These are phyloP conservation scores for Quercus mongolica DNA, from an alignment of 306 rosid species.

Conservation along the genomic window DNA sequence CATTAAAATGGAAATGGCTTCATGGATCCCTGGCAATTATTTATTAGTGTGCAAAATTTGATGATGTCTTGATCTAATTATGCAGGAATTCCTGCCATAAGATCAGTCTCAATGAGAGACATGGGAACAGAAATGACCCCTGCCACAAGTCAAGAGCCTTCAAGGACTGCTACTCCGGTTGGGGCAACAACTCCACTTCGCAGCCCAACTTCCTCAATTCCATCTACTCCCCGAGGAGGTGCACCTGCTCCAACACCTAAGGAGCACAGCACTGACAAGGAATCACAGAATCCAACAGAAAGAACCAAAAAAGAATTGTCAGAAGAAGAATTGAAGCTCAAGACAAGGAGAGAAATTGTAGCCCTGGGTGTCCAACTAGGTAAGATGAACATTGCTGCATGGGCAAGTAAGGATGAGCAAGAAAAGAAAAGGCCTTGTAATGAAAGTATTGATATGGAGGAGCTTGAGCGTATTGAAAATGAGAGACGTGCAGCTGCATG, in stretches of 20 bases:
- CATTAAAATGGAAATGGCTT: neutral
- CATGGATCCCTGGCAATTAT: neutral
- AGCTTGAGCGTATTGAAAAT: slow-evolving; percentile 58
- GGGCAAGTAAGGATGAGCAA: slow-evolving; percentile 86
- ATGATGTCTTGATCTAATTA: slow-evolving; percentile 11
- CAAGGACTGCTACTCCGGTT: slow-evolving; percentile 79
- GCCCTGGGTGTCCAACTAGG: slow-evolving; percentile 94
- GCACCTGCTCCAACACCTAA: slow-evolving; percentile 69
- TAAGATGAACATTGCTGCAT: slow-evolving; percentile 84
- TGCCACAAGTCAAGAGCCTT: slow-evolving; percentile 86
- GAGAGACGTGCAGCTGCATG: slow-evolving; percentile 80
- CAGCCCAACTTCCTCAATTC: slow-evolving; percentile 78
- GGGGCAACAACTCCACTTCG: slow-evolving; percentile 81
- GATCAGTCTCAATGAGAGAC: slow-evolving; percentile 96
- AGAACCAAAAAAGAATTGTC: slow-evolving; percentile 47
- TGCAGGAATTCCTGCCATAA: slow-evolving; percentile 64
- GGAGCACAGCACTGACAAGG: slow-evolving; percentile 28
- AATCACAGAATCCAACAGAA: slow-evolving; percentile 29
- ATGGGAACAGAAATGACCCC: slow-evolving; percentile 99
- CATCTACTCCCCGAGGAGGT: slow-evolving; percentile 81
- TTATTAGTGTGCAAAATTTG: neutral
- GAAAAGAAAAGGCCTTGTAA: slow-evolving; percentile 37
- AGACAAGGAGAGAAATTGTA: slow-evolving; percentile 87
- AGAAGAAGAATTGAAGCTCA: slow-evolving; percentile 80
- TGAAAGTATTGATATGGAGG: slow-evolving; percentile 20